Evolutionary conservation across 2,329 filamentous ascomycete genomes (phyloP).

Genomic region (Calonectria ilicicola): DNA sequence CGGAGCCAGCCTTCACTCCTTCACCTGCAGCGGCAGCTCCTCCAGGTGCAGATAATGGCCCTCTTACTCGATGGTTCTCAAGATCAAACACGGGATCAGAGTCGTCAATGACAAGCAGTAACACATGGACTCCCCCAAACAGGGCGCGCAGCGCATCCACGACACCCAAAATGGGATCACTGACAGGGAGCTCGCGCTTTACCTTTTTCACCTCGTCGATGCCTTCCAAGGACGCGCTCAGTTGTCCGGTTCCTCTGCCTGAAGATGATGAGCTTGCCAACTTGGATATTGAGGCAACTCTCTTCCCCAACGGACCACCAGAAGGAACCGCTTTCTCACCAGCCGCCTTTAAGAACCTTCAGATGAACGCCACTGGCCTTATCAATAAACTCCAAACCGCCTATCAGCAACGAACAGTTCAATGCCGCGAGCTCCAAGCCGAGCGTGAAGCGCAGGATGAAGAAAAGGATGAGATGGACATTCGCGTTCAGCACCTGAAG

Average conservation of each 20-base stretch:
- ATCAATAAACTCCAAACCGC: conserved; percentile 68
- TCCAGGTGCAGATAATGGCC: conserved; percentile 34
- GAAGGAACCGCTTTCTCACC: conserved; percentile 67
- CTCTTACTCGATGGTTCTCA: conserved; percentile 40
- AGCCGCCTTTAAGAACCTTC: conserved; percentile 71
- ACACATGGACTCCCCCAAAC: conserved; percentile 15
- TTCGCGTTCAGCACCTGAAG: conserved; percentile 65
- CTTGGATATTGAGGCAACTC: conserved; percentile 65
- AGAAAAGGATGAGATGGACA: conserved; percentile 67
- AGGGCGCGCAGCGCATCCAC: conserved; percentile 37
- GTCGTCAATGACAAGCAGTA: conserved; percentile 26
- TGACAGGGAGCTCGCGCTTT: conserved; percentile 53
- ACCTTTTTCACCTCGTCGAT: conserved; percentile 59
- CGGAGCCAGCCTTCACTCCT: conserved; percentile 6
- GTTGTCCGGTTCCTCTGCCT: conserved; percentile 38
- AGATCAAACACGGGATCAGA: conserved; percentile 26
- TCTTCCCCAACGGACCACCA: conserved; percentile 61
- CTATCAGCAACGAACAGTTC: conserved; percentile 65
- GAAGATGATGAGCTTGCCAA: conserved; percentile 66
- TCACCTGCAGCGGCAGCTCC: conserved; percentile 21
- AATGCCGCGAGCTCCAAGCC: conserved; percentile 62
- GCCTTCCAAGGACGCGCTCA: conserved; percentile 48
- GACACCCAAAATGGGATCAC: conserved; percentile 49
- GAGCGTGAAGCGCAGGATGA: conserved; percentile 67
- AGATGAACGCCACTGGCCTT: conserved; percentile 66